Evolutionary conservation across 441 rosid genomes (phyloP).

Genomic region (Raphanus hybrid): DNA sequence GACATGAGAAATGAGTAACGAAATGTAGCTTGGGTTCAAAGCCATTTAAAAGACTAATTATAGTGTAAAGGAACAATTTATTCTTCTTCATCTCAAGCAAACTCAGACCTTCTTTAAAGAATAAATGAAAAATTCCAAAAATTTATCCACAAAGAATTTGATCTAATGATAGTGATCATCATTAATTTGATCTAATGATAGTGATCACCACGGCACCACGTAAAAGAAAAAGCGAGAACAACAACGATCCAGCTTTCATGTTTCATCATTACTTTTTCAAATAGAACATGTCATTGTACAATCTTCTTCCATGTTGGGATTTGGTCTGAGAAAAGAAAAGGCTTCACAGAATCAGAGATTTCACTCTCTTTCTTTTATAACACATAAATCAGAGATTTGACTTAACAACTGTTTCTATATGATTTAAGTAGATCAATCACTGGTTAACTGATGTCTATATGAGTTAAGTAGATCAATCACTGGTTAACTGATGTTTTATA

Average conservation of each 20-base stretch:
- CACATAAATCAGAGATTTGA: not conserved
- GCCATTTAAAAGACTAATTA: slow-evolving; percentile 47
- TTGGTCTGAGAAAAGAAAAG: slow-evolving; percentile 17
- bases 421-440: not conserved
- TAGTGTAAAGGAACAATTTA: slow-evolving; percentile 30
- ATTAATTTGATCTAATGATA: slow-evolving; percentile 26
- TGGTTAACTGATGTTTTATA: slow-evolving; percentile 72
- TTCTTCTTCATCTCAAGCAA: slow-evolving; percentile 33
- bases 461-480: not conserved
- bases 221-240: slow-evolving; percentile 12
- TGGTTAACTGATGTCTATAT: slow-evolving; percentile 68
- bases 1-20: not conserved
- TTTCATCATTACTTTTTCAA: slow-evolving; percentile 20
- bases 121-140: not conserved
- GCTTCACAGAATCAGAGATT: not conserved
- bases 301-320: slow-evolving; percentile 20
- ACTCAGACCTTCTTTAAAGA: slow-evolving; percentile 14
- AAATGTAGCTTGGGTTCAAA: slow-evolving; percentile 56
- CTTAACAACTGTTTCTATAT: not conserved
- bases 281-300: slow-evolving; percentile 15
- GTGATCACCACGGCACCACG: slow-evolving; percentile 21
- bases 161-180: slow-evolving; percentile 31
- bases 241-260: slow-evolving; percentile 37
- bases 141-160: slow-evolving; percentile 12
- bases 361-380: not conserved